These are phyloP conservation scores for Ceratocystis colombiana DNA, from an alignment of 2,329 filamentous ascomycete species.

Conservation along the genomic window DNA sequence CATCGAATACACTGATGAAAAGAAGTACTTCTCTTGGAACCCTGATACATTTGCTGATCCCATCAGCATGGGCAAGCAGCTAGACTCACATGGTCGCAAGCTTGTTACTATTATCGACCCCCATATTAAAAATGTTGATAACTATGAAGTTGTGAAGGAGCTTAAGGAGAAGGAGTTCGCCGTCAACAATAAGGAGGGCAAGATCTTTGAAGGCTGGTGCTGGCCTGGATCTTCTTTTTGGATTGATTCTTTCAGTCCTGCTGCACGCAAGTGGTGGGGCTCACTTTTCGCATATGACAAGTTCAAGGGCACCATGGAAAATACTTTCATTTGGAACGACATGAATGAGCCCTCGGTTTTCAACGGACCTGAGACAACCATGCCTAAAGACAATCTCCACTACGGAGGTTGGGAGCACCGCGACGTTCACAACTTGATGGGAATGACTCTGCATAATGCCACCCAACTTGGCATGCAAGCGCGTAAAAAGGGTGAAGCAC, in stretches of 20 bases:
- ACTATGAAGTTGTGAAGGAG: conserved; percentile 68
- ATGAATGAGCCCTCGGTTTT: conserved; percentile 99
- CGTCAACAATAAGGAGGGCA: conserved; percentile 80
- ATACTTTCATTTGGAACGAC: conserved; percentile 96
- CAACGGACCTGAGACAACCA: conserved; percentile 94
- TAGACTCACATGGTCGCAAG: conserved; percentile 77
- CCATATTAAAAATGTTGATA: conserved; percentile 85
- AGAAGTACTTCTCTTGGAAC: conserved; percentile 98
- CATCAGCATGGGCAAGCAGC: conserved; percentile 74
- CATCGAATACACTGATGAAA: conserved; percentile 92
- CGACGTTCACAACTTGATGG: conserved; percentile 91
- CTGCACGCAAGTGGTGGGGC: conserved; percentile 84
- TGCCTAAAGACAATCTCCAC: conserved; percentile 97
- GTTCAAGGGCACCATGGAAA: conserved; percentile 77
- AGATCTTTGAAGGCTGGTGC: conserved; percentile 92
- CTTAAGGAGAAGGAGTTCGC: conserved; percentile 74
- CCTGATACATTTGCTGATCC: conserved; percentile 78
- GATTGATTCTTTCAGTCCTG: conserved; percentile 94
- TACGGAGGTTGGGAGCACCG: conserved; percentile 89
- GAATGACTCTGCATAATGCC: conserved; percentile 89
- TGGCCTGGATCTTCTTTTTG: conserved; percentile 97
- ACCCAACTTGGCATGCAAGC: conserved; percentile 76
- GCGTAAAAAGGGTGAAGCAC: conserved; percentile 74
- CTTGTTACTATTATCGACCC: conserved; percentile 92
- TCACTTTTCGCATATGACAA: conserved; percentile 73